Evolutionary conservation across 306 rosid genomes (phyloP), one percentile per base, ranked within the genome.

Genomic region (Comarum palustre): DNA sequence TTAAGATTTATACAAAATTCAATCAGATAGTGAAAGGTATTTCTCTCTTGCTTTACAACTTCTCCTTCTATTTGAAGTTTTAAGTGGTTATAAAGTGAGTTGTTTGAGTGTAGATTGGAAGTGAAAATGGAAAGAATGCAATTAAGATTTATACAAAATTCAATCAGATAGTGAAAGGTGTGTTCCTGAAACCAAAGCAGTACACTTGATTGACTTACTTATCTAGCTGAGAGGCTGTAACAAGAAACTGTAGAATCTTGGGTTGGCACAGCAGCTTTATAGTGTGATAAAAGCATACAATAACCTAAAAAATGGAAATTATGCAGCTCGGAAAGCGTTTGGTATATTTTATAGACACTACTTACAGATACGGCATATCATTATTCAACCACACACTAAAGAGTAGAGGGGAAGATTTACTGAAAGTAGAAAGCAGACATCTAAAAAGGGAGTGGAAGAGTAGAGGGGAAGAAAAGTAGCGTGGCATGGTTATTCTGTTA

Each of bases 401-500:
- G 42, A 41, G 52, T 54, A 16, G 12, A 39, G 43, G 41, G 38
- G 46, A 52, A 7, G 8, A 62, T 20, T 34, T 39, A 20, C 74
- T 69, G 34, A 51, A 22, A 7, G 57, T 24, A 15, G 24, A 52
- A 39, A 52, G 62, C 25, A 50, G 22, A 55, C 3, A 65, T 27
- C 34, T 55, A 42, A 38, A 17, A 54, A 20, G 8, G 25, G 13
- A 54, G 29, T 68, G 15, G 39, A 55, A 38, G 34, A 31, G 47
- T 22, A n/a, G 8, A n/a, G 16, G n/a, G 43, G 24, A 36, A 69
- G 46, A 69, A 11, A 52, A 38, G 5, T 54, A 70, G 50, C 20
- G 55, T 48, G 27, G 41, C 73, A 61, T 10, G 47, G 51, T 46
- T 36, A 39, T 69, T 64, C 45, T 66, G 66, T 71, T 29, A 73